phyloP scores from a whole-genome alignment of 805 yeast species.

The Sugiyamaella lignohabitans region DNA sequence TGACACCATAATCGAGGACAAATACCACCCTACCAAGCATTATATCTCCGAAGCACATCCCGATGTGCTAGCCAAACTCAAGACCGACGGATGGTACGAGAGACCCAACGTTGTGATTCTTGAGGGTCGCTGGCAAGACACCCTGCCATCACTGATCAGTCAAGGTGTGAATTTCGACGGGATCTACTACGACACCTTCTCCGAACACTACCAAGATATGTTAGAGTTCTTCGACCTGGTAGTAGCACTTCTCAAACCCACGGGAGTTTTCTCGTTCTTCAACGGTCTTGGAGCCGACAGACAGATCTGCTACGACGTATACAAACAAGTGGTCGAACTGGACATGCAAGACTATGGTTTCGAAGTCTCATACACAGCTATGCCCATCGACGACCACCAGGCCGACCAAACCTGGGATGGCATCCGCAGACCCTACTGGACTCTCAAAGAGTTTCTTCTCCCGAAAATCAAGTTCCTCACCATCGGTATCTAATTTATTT shows the following conservation, averaged over 20 bases:
- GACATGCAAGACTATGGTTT: conserved; percentile 79
- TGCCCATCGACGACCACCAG: conserved; percentile 32
- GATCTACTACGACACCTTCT: conserved; percentile 87
- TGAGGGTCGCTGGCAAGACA: conserved; percentile 92
- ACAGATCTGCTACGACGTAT: conserved; percentile 72
- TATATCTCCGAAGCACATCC: conserved; percentile 95
- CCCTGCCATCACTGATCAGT: conserved; percentile 56
- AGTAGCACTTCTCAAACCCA: conserved; percentile 75
- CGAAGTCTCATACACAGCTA: conserved; percentile 43
- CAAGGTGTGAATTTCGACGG: conserved; percentile 77
- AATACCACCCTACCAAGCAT: conserved; percentile 53
- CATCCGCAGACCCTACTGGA: conserved; percentile 32
- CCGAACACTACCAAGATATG: conserved; percentile 89
- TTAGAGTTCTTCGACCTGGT: conserved; percentile 72
- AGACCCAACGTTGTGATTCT: conserved; percentile 64
- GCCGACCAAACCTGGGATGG: conserved; percentile 34
- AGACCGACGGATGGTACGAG: conserved; percentile 75
- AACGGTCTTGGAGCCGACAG: conserved; percentile 86
- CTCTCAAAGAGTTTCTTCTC: conserved; percentile 27
- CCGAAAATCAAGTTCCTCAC: conserved; percentile 23
- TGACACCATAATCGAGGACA: conserved; percentile 63
- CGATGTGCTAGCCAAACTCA: conserved; percentile 66
- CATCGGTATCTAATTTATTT: not conserved
- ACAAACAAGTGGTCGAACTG: conserved; percentile 70
- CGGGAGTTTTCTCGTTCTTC: conserved; percentile 83